Base-by-base conservation (phyloP, 495 filamentous ascomycete genomes). In the Talaromyces proteolyticus region DNA sequence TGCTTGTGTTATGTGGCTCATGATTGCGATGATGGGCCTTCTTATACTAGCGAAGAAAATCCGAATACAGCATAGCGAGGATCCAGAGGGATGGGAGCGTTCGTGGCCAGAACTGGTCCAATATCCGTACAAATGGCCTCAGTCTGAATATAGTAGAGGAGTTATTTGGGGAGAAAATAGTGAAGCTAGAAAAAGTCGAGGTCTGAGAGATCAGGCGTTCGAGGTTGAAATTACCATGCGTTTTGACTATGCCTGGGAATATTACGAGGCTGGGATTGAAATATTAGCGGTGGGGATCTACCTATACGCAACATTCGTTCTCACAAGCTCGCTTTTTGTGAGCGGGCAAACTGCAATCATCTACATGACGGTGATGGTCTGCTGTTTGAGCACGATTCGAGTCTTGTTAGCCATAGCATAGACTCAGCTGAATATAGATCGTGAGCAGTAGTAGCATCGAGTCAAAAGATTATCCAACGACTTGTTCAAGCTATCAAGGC, bases 211-310 rank as follows among this genome's bases (percentile, higher is more conserved):
- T n/a, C n/a, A n/a, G n/a, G n/a, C n/a, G n/a, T n/a, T n/a, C n/a
- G n/a, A n/a, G n/a, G 20, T 44, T 16, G 42, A 44, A 16, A 44
- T 44, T n/a, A 24, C 22, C 42, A 44, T 44, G 42, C 42, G 42
- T 6, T 44, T 22, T 24, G 42, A 44, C 42, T 44, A 22, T 19
- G 42, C 42, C 14, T 44, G 42, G 42, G 19, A 44, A 19, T 44
- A 44, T 24, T 24, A 44, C 18, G 42, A 44, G 21, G 42, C 42
- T 44, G 42, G n/a, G 21, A 44, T 11, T 10, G 42, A 44, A 24
- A 23, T 23, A 5, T 25, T 44, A 20, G 42, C 42, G 10, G 42
- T 44, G 12, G 42, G 42, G 19, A 44, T 44, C 10, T 44, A 44
- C 20, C 25, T 44, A 23, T 16, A 44, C 25, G 42, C 42, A 20